Conservation (phyloP, 176 grass and related monocot genomes). For the Zea mays region Zm-B73-REFERENCE-NAM-5.0 NC_050098.1:183804001-183804500, state of each 20-base stretch:
- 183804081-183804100: too few relatives aligned
- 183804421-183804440: slow-evolving; percentile 26
- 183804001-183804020: too few relatives aligned
- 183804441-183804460: slow-evolving; percentile 10
- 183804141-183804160: too few relatives aligned
- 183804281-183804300: slow-evolving; percentile 31
- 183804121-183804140: too few relatives aligned
- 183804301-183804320: slow-evolving; percentile 24
- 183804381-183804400: slow-evolving; percentile 37
- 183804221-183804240: slow-evolving; percentile 5
- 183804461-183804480: slow-evolving; percentile 30
- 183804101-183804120: too few relatives aligned
- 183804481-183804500: slow-evolving; percentile 23
- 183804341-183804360: slow-evolving; percentile 37
- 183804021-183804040: too few relatives aligned
- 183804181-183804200: slow-evolving; percentile 14
- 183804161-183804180: too few relatives aligned
- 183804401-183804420: slow-evolving; percentile 25
- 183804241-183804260: not conserved
- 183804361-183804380: slow-evolving; percentile 42
- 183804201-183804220: not conserved
- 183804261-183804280: slow-evolving; percentile 22
- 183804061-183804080: too few relatives aligned
- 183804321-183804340: slow-evolving; percentile 42
- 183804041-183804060: too few relatives aligned